A percentile compares a stretch with the other conserved stretches of the same genome.
Evolutionary conservation across 495 filamentous ascomycete genomes (phyloP).

Genomic region (Filosporella fistucella): DNA sequence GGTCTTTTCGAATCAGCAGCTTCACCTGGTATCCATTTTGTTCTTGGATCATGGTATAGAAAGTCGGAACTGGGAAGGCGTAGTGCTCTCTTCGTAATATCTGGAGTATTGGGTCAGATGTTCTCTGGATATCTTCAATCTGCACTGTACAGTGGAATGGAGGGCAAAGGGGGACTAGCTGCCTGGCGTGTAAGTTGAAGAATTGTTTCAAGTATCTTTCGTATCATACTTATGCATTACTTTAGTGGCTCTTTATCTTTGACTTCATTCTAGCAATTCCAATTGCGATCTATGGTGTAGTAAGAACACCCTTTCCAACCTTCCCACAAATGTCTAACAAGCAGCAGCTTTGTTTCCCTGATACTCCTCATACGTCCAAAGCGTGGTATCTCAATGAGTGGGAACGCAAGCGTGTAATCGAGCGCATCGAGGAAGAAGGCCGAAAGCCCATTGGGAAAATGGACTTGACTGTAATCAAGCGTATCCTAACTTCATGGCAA

Average conservation of each 20-base stretch:
- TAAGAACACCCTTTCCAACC: too few relatives aligned
- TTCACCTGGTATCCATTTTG: slow-evolving; percentile 14
- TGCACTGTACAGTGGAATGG: slow-evolving; percentile 16
- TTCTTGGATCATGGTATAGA: slow-evolving; percentile 25
- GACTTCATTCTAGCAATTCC: slow-evolving; percentile 37
- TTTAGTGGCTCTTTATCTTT: slow-evolving; percentile 38
- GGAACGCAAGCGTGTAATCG: background rate
- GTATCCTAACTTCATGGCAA: slow-evolving; percentile 15
- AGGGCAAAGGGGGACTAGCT: slow-evolving; percentile 40
- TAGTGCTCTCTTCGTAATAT: slow-evolving; percentile 59
- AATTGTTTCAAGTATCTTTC: too few relatives aligned
- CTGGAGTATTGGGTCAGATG: slow-evolving; percentile 38
- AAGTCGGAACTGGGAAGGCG: slow-evolving; percentile 54
- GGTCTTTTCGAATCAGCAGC: slow-evolving; percentile 10
- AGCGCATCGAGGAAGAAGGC: background rate
- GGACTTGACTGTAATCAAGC: slow-evolving; percentile 7
- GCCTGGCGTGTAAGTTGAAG: too few relatives aligned
- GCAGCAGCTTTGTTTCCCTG: too few relatives aligned
- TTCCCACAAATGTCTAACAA: too few relatives aligned
- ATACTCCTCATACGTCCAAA: slow-evolving; percentile 38
- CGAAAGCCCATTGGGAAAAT: slow-evolving; percentile 1
- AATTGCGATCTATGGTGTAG: slow-evolving; percentile 41
- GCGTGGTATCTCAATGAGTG: slow-evolving; percentile 32
- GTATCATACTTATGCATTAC: too few relatives aligned
- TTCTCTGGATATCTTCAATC: background rate